Conservation (phyloP, 768 basidiomycete genomes). For the Russula earlei region DNA sequence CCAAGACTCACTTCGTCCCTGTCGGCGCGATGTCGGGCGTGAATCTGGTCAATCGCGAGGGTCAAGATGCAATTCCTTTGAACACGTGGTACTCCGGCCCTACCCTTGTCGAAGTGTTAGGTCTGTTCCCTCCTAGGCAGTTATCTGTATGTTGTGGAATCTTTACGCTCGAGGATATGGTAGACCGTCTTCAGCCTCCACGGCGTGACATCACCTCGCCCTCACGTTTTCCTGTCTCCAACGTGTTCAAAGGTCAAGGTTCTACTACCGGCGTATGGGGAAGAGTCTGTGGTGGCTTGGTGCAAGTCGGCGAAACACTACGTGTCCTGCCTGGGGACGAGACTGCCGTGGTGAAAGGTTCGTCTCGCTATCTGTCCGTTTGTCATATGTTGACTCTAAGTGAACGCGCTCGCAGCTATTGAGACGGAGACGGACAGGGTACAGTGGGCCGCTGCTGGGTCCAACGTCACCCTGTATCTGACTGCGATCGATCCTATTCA, state of each 20-base stretch:
- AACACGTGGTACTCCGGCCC: slow-evolving; percentile 78
- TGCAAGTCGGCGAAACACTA: slow-evolving; percentile 86
- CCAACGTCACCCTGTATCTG: slow-evolving; percentile 80
- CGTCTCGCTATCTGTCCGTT: neutral
- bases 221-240: slow-evolving; percentile 82
- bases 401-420: slow-evolving; percentile 47
- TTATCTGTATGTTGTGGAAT: neutral
- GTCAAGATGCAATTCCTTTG: slow-evolving; percentile 38
- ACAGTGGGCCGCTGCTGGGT: slow-evolving; percentile 85
- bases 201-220: slow-evolving; percentile 65
- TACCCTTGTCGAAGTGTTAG: slow-evolving; percentile 74
- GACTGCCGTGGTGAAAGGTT: slow-evolving; percentile 62
- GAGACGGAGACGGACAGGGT: slow-evolving; percentile 69
- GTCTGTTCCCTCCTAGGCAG: slow-evolving; percentile 32
- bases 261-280: slow-evolving; percentile 75
- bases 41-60: slow-evolving; percentile 54
- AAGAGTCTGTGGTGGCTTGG: slow-evolving; percentile 74
- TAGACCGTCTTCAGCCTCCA: slow-evolving; percentile 79
- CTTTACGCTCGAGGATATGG: slow-evolving; percentile 1
- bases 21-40: slow-evolving; percentile 86
- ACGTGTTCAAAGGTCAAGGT: slow-evolving; percentile 87
- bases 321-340: slow-evolving; percentile 91
- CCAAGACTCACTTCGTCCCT: slow-evolving; percentile 78
- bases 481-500: slow-evolving; percentile 79
- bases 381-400: neutral